phyloP scores from a whole-genome alignment of 192 early-diverging fungal species.

The Linnemannia schmuckeri region DNA sequence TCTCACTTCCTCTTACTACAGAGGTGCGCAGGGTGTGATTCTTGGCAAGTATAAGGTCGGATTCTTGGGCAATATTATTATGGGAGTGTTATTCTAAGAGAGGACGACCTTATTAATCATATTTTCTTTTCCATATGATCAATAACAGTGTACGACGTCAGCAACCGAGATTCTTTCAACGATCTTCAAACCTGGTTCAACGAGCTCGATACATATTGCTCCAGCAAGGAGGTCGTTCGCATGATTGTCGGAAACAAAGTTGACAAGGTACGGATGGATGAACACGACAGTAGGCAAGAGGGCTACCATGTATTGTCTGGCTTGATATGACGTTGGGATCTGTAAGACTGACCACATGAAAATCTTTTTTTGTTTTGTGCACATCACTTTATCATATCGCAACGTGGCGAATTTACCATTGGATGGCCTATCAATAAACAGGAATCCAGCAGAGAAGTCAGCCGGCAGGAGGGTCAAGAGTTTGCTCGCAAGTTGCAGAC shows the following conservation, averaged over 20 bases:
- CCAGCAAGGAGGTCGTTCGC: slow-evolving; percentile 89
- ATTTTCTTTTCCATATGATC: not conserved
- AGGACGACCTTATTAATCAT: not conserved
- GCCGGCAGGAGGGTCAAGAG: slow-evolving; percentile 89
- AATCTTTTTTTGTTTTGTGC: not conserved
- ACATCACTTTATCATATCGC: not conserved
- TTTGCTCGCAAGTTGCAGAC: slow-evolving; percentile 91
- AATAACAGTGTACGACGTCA: slow-evolving; percentile 93
- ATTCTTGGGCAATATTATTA: not conserved
- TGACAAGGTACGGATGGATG: slow-evolving; percentile 81
- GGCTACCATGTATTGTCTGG: not conserved
- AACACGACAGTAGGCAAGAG: not conserved
- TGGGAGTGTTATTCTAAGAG: not conserved
- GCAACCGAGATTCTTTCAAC: slow-evolving; percentile 93
- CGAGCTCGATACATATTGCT: slow-evolving; percentile 94
- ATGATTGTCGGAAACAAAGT: slow-evolving; percentile 99
- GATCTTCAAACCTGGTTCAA: slow-evolving; percentile 95
- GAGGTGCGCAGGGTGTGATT: slow-evolving; percentile 98
- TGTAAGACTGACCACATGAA: slow-evolving; percentile 26
- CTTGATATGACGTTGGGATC: slow-evolving; percentile 20
- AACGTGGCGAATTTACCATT: not conserved
- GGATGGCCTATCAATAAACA: slow-evolving; percentile 14
- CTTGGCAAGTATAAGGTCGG: slow-evolving; percentile 70
- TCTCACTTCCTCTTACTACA: slow-evolving; percentile 96
- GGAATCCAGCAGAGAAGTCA: slow-evolving; percentile 78